Evolutionary conservation across 352 stramenopile species (phyloP).

Genomic region (Pythium guiyangense): DNA sequence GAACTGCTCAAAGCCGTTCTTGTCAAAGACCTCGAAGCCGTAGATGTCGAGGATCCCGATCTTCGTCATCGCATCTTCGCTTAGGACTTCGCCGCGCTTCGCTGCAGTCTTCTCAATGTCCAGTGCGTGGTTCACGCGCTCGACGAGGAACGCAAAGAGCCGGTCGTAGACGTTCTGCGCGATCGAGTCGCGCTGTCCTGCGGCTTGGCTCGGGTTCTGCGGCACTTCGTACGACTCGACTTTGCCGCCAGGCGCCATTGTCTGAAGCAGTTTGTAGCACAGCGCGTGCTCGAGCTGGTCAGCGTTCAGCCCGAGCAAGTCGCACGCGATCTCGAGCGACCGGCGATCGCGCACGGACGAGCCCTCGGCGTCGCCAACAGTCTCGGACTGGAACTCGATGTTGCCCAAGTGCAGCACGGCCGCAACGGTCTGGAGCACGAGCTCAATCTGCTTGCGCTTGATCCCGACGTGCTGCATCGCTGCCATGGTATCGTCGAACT

Average conservation of each 20-base stretch:
- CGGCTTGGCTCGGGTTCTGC: conserved; percentile 84
- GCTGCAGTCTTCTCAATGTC: conserved; percentile 83
- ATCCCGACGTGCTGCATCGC: conserved; percentile 88
- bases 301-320: conserved; percentile 63
- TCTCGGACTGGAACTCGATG: conserved; percentile 53
- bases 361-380: conserved; percentile 70
- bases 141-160: conserved; percentile 97
- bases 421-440: conserved; percentile 82
- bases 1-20: conserved; percentile 92
- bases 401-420: conserved; percentile 81
- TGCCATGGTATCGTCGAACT: conserved; percentile 84
- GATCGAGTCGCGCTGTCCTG: conserved; percentile 93
- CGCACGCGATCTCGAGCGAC: conserved; percentile 60
- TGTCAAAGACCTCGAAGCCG: conserved; percentile 95
- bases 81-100: conserved; percentile 70
- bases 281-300: conserved; percentile 62
- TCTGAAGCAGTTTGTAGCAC: conserved; percentile 84
- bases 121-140: conserved; percentile 83
- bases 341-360: conserved; percentile 41
- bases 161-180: conserved; percentile 96
- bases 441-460: conserved; percentile 85
- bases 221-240: conserved; percentile 86
- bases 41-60: conserved; percentile 97
- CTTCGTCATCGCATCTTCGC: conserved; percentile 70
- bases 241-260: conserved; percentile 79